Evolutionary conservation across 148 eudicot genomes (phyloP).

Genomic region (Oxyria digyna): DNA sequence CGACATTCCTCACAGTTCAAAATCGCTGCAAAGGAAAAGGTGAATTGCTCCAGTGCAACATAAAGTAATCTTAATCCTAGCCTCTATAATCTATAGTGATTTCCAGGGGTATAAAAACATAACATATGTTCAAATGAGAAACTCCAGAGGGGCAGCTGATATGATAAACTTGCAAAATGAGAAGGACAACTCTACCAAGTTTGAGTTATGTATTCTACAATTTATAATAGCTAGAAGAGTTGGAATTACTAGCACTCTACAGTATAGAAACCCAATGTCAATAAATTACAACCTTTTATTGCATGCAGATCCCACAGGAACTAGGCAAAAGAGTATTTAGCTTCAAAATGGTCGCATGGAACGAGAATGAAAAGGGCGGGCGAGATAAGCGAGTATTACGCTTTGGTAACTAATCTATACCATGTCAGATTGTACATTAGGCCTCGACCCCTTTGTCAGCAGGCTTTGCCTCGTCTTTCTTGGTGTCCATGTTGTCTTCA

Average conservation of each 20-base stretch:
- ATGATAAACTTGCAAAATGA: neutral
- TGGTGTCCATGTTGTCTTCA: constrained; percentile 16
- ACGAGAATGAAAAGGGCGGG: neutral
- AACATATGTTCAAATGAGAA: neutral
- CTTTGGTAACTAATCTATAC: constrained; percentile 2
- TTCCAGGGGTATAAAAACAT: neutral
- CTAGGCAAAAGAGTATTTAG: neutral
- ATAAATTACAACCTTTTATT: constrained; percentile 4
- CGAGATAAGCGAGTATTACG: neutral
- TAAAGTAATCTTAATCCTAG: too few species aligned
- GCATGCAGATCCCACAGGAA: neutral
- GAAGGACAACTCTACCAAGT: neutral
- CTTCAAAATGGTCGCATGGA: neutral
- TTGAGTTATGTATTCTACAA: neutral
- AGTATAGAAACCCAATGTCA: neutral
- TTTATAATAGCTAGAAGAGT: neutral
- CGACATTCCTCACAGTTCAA: too few species aligned
- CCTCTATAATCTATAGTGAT: neutral
- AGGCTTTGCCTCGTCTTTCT: constrained; percentile 34
- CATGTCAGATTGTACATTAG: constrained; percentile 16
- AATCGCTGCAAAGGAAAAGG: too few species aligned
- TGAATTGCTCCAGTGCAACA: too few species aligned
- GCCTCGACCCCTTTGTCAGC: constrained; percentile 30
- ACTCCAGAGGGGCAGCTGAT: neutral
- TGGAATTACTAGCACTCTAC: neutral